A percentile compares a stretch with the other conserved stretches of the same genome.
These are phyloP conservation scores for Kodamaea sagamina DNA, from an alignment of 805 yeast species.

Conservation along the genomic window DNA sequence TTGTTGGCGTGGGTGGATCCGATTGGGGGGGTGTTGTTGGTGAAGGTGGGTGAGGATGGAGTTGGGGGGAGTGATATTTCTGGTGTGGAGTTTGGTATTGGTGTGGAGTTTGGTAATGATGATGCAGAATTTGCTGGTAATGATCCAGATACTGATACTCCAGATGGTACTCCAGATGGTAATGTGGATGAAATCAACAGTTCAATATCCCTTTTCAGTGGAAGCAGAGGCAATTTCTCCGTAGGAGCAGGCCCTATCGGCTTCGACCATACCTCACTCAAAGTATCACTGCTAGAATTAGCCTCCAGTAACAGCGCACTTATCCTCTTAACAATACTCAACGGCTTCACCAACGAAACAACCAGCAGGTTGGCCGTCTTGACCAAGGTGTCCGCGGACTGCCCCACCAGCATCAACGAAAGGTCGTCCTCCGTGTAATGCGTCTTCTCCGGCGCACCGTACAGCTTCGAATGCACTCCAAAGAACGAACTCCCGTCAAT, in stretches of 20 bases:
- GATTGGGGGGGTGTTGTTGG: too few relatives aligned
- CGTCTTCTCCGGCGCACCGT: constrained; percentile 28
- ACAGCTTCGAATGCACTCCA: constrained; percentile 53
- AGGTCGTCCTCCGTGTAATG: constrained; percentile 35
- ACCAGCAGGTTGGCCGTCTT: neutral
- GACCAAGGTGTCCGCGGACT: constrained; percentile 22
- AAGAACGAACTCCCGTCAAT: constrained; percentile 56
- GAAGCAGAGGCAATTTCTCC: too few relatives aligned
- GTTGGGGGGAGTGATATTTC: neutral
- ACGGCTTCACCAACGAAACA: constrained; percentile 11
- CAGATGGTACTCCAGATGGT: too few relatives aligned
- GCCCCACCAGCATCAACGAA: constrained; percentile 19
- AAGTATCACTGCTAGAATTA: constrained; percentile 4
- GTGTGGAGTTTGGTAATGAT: too few relatives aligned
- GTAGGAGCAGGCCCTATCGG: neutral
- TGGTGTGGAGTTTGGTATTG: neutral
- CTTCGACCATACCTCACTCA: neutral
- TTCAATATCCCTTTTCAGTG: neutral
- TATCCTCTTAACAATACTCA: constrained; percentile 8
- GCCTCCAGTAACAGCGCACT: neutral
- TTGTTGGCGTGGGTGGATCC: constrained; percentile 6
- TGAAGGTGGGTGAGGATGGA: neutral
- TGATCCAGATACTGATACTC: too few relatives aligned
- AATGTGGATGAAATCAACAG: neutral
- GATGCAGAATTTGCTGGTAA: too few relatives aligned